Evolutionary conservation across 495 filamentous ascomycete genomes (phyloP).

Genomic region (Corynascus novoguineensis): DNA sequence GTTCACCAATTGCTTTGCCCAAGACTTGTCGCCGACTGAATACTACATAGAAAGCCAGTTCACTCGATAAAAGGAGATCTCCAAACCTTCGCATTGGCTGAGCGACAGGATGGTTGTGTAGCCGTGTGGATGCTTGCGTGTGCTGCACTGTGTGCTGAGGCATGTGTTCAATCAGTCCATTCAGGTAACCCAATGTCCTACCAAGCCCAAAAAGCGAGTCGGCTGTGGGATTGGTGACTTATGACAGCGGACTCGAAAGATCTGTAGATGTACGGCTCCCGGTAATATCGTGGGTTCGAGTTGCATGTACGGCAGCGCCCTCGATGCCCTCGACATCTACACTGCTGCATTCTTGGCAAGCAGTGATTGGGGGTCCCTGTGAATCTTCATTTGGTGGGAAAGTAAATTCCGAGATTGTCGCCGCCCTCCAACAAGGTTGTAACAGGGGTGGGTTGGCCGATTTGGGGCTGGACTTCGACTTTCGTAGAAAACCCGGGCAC

Average conservation of each 20-base stretch:
- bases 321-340: too few relatives aligned
- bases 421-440: not conserved
- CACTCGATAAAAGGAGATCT: conserved; percentile 6
- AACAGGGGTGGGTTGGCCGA: conserved; percentile 2
- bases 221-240: not conserved
- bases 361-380: not conserved
- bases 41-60: too few relatives aligned
- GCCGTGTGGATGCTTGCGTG: not conserved
- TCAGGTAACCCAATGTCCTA: not conserved
- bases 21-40: not conserved
- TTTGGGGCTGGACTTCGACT: not conserved
- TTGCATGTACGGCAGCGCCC: not conserved
- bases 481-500: not conserved
- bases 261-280: not conserved
- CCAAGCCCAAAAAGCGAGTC: not conserved
- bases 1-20: not conserved
- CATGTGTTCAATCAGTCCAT: not conserved
- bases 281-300: not conserved
- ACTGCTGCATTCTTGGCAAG: not conserved
- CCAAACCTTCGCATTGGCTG: conserved; percentile 5
- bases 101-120: not conserved
- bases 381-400: conserved; percentile 12
- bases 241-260: too few relatives aligned
- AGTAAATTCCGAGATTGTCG: not conserved
- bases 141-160: not conserved